phyloP scores from a whole-genome alignment of 129 eudicot species.

The Erigeron canadensis region DNA sequence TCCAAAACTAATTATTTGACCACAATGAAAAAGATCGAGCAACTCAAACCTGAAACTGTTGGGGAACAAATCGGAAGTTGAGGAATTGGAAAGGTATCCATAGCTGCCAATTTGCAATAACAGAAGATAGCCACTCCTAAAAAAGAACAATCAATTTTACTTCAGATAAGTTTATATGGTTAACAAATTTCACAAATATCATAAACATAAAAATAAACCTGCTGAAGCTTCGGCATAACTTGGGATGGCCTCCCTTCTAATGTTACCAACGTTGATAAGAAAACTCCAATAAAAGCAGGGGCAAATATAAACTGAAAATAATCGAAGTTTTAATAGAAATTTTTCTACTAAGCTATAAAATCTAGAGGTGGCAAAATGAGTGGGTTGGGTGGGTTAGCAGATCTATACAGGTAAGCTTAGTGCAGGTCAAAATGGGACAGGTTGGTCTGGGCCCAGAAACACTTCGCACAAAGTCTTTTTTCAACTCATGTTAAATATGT shows the following conservation, averaged over 20 bases:
- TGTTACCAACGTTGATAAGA: slow-evolving; percentile 68
- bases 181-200: not conserved
- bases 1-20: too few species aligned
- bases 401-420: not conserved
- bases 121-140: slow-evolving; percentile 85
- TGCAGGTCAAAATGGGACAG: not conserved
- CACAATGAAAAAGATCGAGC: not conserved
- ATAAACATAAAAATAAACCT: slow-evolving; percentile 40
- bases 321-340: not conserved
- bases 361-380: not conserved
- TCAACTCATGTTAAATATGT: not conserved
- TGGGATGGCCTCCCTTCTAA: slow-evolving; percentile 77
- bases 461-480: not conserved
- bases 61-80: slow-evolving; percentile 90
- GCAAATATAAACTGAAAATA: slow-evolving; percentile 74
- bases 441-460: not conserved
- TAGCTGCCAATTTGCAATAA: slow-evolving; percentile 84
- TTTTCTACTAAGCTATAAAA: not conserved
- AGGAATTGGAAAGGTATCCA: slow-evolving; percentile 95
- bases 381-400: not conserved
- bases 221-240: slow-evolving; percentile 86
- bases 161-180: not conserved
- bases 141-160: not conserved
- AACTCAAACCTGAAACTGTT: slow-evolving; percentile 80
- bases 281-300: slow-evolving; percentile 73